Evolutionary conservation across 352 stramenopile genomes (phyloP).

Genomic region (Globisporangium perplexum): DNA sequence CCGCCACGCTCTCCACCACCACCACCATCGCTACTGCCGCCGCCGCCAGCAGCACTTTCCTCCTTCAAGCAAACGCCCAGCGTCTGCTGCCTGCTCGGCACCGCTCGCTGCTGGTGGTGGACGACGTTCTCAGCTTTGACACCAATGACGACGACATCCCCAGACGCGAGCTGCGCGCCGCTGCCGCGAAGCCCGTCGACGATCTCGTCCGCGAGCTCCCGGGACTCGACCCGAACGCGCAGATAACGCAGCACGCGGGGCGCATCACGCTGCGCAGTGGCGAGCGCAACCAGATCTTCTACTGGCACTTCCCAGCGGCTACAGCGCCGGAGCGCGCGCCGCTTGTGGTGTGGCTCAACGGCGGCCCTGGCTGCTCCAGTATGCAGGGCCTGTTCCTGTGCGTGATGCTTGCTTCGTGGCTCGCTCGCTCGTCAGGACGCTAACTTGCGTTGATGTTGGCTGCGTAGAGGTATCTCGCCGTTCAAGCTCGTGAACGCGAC

Average conservation of each 20-base stretch:
- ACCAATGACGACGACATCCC: conserved; percentile 5
- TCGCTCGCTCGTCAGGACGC: background rate
- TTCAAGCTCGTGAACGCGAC: conserved; percentile 51
- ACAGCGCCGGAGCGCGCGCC: conserved; percentile 39
- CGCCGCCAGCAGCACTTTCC: background rate
- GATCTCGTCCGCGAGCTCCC: conserved; percentile 49
- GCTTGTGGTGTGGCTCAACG: conserved; percentile 78
- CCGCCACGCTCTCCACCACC: background rate
- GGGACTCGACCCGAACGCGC: conserved; percentile 36
- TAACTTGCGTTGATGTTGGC: too few species aligned
- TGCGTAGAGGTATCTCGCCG: conserved; percentile 47
- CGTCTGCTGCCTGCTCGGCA: background rate
- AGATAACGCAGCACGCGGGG: conserved; percentile 65
- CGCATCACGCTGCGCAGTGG: conserved; percentile 41
- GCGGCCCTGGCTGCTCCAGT: conserved; percentile 76
- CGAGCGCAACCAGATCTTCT: conserved; percentile 65
- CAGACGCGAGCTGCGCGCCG: background rate
- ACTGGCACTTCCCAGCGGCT: conserved; percentile 69
- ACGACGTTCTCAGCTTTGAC: background rate
- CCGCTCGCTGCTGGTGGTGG: background rate
- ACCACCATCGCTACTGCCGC: too few species aligned
- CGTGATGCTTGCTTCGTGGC: conserved; percentile 1
- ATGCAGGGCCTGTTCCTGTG: conserved; percentile 75
- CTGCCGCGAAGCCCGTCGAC: conserved; percentile 2
- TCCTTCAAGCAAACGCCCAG: background rate